Evolutionary conservation across 495 filamentous ascomycete species (phyloP), one percentile per base, ranked within the genome.

Genomic region (Lepraria neglecta): DNA sequence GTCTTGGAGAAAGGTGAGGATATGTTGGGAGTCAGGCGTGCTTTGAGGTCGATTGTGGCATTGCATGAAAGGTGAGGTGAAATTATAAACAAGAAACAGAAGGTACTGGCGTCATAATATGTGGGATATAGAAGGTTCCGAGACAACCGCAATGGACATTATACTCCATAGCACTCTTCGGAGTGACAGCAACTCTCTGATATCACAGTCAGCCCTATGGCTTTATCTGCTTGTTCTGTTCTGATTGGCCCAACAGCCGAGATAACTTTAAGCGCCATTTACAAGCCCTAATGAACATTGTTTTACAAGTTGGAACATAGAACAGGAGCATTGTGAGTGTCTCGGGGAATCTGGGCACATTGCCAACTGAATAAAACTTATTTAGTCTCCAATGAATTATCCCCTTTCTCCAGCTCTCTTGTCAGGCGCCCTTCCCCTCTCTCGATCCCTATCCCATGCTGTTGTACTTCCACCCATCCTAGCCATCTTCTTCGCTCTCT

Each of bases 381-480:
- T 5, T 7, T 10, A 17, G 27, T 7, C 17, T 28, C 24, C 31
- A 51, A 17, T 17, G 6, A 7, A 60, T 60, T 58, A 53, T 50
- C 38, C 61, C 63, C 30, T 59, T 47, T 56, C 54, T 61, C 65
- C 43, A 51, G 59, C 59, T 64, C 63, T 62, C 60, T 40, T 60
- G 51, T 60, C 65, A 21, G 55, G 63, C 55, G 62, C 31, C 19
- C 51, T 35, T 19, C 57, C 63, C 31, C 55, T 62, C 64, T 80
- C 76, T 46, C 76, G 72, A 51, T 77, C 80, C 61, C 76, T 75
- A 64, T 83, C 80, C 80, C 82, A 84, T 19, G 75, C 79, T 46
- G 77, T 33, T 35, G 51, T 76, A n/a, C 79, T 77, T 57, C 80
- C 81, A 45, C 73, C 62, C 60, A 43, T 62, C 64, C 77, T 73